Evolutionary conservation across 1,139 yeast genomes (phyloP).

Genomic region (Saccharomyces hybrid): DNA sequence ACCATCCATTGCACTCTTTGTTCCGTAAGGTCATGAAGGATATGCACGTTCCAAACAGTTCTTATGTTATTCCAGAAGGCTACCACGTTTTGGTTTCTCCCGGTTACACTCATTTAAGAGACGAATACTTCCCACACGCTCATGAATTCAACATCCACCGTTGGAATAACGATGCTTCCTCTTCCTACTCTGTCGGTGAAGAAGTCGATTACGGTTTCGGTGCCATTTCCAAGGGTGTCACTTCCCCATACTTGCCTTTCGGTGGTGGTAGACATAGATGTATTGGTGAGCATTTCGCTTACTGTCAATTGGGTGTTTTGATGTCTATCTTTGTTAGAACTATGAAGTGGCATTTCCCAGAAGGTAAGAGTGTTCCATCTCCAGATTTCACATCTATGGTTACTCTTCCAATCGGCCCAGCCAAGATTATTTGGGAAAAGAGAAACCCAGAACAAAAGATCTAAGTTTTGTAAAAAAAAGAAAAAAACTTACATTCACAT

Average conservation of each 20-base stretch:
- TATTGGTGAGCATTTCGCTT: constrained; percentile 98
- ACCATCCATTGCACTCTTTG: constrained; percentile 91
- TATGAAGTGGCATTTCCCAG: constrained; percentile 65
- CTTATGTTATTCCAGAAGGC: constrained; percentile 78
- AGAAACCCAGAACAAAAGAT: constrained; percentile 34
- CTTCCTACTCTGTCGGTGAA: constrained; percentile 36
- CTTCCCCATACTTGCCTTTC: constrained; percentile 91
- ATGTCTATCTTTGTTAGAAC: constrained; percentile 70
- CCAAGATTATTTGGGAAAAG: constrained; percentile 69
- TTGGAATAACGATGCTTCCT: constrained; percentile 58
- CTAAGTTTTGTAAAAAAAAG: constrained; percentile 5
- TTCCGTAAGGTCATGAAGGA: constrained; percentile 83
- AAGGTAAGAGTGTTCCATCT: constrained; percentile 49
- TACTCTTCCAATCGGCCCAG: constrained; percentile 77
- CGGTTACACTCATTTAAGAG: constrained; percentile 77
- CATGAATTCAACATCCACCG: constrained; percentile 70
- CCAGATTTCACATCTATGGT: constrained; percentile 92
- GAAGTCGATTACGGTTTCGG: constrained; percentile 93
- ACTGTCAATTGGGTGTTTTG: constrained; percentile 83
- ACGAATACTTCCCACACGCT: constrained; percentile 71
- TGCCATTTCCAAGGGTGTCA: constrained; percentile 88
- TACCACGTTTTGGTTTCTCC: constrained; percentile 90
- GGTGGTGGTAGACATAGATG: constrained; percentile 99
- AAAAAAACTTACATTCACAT: background rate
- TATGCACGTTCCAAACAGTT: constrained; percentile 71